A percentile compares a stretch with the other conserved stretches of the same genome.
These are phyloP conservation scores for Elsinoe fawcettii DNA, from an alignment of 2,329 filamentous ascomycete species.

Conservation along the genomic window DNA sequence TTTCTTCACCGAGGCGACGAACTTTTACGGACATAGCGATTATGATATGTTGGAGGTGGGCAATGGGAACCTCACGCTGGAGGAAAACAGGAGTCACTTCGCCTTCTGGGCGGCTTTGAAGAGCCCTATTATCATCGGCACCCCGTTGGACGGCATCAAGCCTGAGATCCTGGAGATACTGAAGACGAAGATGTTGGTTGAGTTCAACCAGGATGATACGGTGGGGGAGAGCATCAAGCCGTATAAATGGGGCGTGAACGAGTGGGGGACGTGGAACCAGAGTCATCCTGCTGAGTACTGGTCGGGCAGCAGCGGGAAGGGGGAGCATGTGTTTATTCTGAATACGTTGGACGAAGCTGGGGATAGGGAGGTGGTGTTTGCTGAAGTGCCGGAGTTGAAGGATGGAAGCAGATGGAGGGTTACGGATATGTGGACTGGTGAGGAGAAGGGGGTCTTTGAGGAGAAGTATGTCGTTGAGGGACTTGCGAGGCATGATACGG, in stretches of 20 bases:
- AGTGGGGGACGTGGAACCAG: constrained; percentile 44
- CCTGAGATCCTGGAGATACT: constrained; percentile 30
- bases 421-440: constrained; percentile 42
- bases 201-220: constrained; percentile 39
- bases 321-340: constrained; percentile 43
- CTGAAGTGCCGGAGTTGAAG: constrained; percentile 38
- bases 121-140: constrained; percentile 38
- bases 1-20: constrained; percentile 29
- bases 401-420: constrained; percentile 31
- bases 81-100: constrained; percentile 33
- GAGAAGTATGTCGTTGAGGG: constrained; percentile 11
- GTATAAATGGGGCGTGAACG: constrained; percentile 44
- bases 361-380: constrained; percentile 34
- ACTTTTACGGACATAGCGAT: constrained; percentile 34
- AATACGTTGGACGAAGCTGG: constrained; percentile 34
- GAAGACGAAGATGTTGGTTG: constrained; percentile 35
- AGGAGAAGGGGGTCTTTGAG: constrained; percentile 27
- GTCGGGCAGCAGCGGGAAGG: constrained; percentile 37
- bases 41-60: constrained; percentile 37
- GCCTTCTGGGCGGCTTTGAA: constrained; percentile 37
- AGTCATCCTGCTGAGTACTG: constrained; percentile 45
- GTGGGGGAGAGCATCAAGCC: constrained; percentile 34
- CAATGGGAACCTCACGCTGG: constrained; percentile 29
- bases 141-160: constrained; percentile 20
- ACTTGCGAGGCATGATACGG: constrained; percentile 25